A percentile compares a stretch with the other conserved stretches of the same genome.
These are phyloP conservation scores for Cupressus sempervirens DNA, from an alignment of 75 land plant genomes.

Conservation along the genomic window DNA sequence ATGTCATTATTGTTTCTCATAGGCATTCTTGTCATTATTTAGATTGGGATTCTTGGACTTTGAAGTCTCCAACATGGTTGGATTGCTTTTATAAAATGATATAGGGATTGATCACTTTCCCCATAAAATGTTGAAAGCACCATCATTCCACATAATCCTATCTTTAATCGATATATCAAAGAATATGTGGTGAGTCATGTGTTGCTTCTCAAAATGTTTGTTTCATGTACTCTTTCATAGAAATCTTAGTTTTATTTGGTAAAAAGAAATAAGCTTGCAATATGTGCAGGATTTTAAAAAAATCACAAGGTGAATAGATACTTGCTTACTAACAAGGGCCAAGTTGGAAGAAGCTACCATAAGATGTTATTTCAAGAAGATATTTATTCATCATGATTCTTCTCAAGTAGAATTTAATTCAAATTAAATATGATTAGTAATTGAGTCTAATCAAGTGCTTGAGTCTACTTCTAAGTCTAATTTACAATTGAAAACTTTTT, in stretches of 20 bases:
- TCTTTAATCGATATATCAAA: constrained; percentile 38
- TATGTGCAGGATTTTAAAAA: too few relatives aligned
- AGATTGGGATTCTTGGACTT: constrained; percentile 64
- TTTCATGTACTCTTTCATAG: neutral
- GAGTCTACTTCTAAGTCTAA: too few relatives aligned
- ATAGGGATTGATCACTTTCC: constrained; percentile 38
- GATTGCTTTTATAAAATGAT: constrained; percentile 45
- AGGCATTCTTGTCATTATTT: too few relatives aligned
- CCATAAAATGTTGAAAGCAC: constrained; percentile 13
- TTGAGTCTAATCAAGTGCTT: too few relatives aligned
- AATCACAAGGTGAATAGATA: neutral
- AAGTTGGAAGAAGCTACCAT: too few relatives aligned
- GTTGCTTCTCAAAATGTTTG: constrained; percentile 1
- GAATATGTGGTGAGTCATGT: constrained; percentile 64
- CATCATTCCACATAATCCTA: constrained; percentile 34
- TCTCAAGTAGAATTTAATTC: too few relatives aligned
- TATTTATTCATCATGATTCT: too few relatives aligned
- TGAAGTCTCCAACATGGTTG: constrained; percentile 56
- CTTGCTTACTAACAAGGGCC: neutral
- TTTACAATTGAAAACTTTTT: too few relatives aligned
- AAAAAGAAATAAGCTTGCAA: neutral
- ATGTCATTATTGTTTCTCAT: too few relatives aligned
- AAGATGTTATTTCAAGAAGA: too few relatives aligned
- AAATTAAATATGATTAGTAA: too few relatives aligned
- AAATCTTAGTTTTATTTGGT: neutral